Base-by-base conservation (phyloP, 495 filamentous ascomycete species). In the Penicillium daleae region DNA sequence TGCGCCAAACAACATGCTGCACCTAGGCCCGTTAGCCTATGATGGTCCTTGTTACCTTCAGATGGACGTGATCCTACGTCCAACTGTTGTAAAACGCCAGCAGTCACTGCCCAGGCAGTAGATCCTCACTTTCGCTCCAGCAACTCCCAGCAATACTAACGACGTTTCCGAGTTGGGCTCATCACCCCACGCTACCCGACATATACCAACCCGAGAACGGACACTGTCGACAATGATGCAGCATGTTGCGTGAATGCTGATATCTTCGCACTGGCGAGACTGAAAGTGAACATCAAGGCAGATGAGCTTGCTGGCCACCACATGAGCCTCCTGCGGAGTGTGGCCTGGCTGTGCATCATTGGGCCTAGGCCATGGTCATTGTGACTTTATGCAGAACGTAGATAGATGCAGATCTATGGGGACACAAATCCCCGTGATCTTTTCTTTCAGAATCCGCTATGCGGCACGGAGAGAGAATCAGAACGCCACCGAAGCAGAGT, bases 311-410 rank as follows among this genome's bases (percentile, higher is more conserved):
- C 44, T 48, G 10, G 9, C 44, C n/a, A 32, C 51, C n/a, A 31
- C 26, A 12, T 35, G 51, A 54, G n/a, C 42, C 8, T 21, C 9
- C 19, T 22, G 42, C 42, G 12, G 6, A 22, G 19, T 1, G 22
- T 22, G 19, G 42, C 21, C 42, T 46, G 8, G n/a, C 26, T 52
- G 60, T 51, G 51, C 51, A 54, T 22, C 42, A 7, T 49, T 46
- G 21, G n/a, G 9, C 50, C 21, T 40, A 24, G 46, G 40, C 27
- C 22, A 32, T 57, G 51, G 60, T 57, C 57, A 54, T 64, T 56
- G 53, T 62, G 33, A 59, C 53, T 59, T 69, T 68, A 59, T 68
- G 64, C 66, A 71, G 59, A 66, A 66, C 63, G 68, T 72, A 72
- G 70, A 71, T 72, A 72, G 65, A 68, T 61, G 51, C 57, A 63